Percentiles rank a stretch among this genome's conserved stretches.
These are phyloP conservation scores for Candida incommunis DNA, from an alignment of 805 yeast species.

Conservation along the genomic window DNA sequence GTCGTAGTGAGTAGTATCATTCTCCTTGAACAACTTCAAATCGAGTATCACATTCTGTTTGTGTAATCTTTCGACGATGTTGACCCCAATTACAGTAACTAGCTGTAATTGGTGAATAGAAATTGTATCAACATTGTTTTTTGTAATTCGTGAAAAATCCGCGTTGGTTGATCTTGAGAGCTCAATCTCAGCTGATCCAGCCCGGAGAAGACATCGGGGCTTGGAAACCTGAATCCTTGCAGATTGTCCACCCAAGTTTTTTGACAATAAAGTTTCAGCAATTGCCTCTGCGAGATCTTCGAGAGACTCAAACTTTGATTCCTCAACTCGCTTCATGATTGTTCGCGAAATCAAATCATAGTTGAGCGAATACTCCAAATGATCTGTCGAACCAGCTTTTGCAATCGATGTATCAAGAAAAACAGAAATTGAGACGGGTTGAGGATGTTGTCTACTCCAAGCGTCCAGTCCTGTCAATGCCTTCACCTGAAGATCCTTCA, in stretches of 20 bases:
- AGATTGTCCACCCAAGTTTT: constrained; percentile 32
- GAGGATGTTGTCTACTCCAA: constrained; percentile 54
- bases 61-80: constrained; percentile 74
- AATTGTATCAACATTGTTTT: constrained; percentile 19
- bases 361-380: constrained; percentile 68
- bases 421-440: constrained; percentile 49
- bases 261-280: constrained; percentile 27
- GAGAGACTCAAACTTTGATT: constrained; percentile 25
- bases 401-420: constrained; percentile 52
- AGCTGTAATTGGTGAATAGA: constrained; percentile 39
- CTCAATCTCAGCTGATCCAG: constrained; percentile 32
- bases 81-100: constrained; percentile 81
- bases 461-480: constrained; percentile 62
- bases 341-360: constrained; percentile 73
- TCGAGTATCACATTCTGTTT: constrained; percentile 63
- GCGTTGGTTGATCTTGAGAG: constrained; percentile 21
- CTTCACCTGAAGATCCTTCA: constrained; percentile 43
- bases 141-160: constrained; percentile 4
- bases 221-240: constrained; percentile 30
- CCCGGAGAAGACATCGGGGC: constrained; percentile 45
- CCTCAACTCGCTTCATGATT: constrained; percentile 37
- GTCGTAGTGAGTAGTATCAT: constrained; percentile 18
- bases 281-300: constrained; percentile 33
- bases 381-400: constrained; percentile 68
- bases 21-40: constrained; percentile 30